Conservation (phyloP, 1,139 yeast species). For the Geotrichum reessii region DNA sequence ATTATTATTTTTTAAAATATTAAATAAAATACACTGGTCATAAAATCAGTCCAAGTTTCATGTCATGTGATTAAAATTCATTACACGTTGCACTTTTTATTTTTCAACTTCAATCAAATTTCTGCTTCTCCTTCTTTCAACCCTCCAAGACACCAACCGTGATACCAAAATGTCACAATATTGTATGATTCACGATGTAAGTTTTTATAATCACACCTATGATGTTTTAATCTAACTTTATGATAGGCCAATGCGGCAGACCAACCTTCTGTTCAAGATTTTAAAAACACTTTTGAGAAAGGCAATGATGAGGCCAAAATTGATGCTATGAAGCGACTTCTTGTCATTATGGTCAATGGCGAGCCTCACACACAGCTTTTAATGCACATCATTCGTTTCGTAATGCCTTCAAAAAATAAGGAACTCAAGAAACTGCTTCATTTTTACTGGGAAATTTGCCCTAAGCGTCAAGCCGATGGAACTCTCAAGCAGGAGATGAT, state of each 20-base stretch:
- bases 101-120: constrained; percentile 7
- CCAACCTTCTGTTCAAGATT: constrained; percentile 69
- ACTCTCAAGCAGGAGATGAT: constrained; percentile 97
- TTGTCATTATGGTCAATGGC: constrained; percentile 84
- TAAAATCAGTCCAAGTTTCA: neutral
- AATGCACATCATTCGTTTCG: constrained; percentile 95
- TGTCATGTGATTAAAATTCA: constrained; percentile 4
- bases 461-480: constrained; percentile 81
- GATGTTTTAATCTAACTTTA: neutral
- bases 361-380: constrained; percentile 91
- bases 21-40: neutral
- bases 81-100: constrained; percentile 15
- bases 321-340: constrained; percentile 82
- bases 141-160: neutral
- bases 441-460: constrained; percentile 97
- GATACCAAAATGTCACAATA: constrained; percentile 16
- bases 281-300: constrained; percentile 75
- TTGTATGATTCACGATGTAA: constrained; percentile 18
- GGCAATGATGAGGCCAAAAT: constrained; percentile 85
- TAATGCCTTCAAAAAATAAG: constrained; percentile 92
- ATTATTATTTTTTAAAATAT: no score
- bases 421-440: constrained; percentile 86
- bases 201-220: neutral
- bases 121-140: constrained; percentile 5
- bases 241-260: constrained; percentile 39